Conservation (phyloP, 2,329 filamentous ascomycete species). For the Coniochaeta sp. region DNA sequence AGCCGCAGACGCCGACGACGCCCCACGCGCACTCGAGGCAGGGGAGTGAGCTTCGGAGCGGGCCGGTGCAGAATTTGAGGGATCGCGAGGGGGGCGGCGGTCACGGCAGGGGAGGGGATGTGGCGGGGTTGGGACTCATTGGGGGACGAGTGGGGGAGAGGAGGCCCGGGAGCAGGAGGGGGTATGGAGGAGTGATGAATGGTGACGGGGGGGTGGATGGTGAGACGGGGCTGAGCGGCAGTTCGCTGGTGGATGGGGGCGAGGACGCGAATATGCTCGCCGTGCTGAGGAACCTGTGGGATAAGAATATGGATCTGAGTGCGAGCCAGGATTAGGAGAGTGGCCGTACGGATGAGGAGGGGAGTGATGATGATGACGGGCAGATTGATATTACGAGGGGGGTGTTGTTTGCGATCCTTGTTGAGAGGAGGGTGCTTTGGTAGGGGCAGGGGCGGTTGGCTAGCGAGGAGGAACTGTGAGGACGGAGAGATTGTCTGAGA, state of each 20-base stretch:
- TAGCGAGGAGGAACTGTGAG: not conserved
- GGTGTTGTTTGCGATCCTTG: not conserved
- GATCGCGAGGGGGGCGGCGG: constrained; percentile 3
- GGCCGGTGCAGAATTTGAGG: not conserved
- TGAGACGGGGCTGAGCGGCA: constrained; percentile 40
- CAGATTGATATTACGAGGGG: not conserved
- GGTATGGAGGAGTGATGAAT: not conserved
- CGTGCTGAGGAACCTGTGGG: constrained; percentile 53
- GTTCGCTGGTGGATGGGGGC: constrained; percentile 39
- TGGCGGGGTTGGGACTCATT: constrained; percentile 19
- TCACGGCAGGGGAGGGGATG: not conserved
- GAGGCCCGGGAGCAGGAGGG: not conserved
- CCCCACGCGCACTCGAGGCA: constrained; percentile 17
- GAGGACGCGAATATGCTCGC: constrained; percentile 44
- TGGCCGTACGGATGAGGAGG: not conserved
- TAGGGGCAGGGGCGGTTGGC: not conserved
- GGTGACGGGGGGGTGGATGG: not conserved
- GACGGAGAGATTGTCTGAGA: not conserved
- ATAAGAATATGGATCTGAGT: constrained; percentile 51
- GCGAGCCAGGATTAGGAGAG: constrained; percentile 40
- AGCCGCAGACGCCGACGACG: no score
- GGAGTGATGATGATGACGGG: not conserved
- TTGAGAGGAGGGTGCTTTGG: not conserved
- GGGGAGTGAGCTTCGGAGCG: not conserved
- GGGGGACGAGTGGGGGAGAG: not conserved